Conservation (phyloP, 306 rosid species). For the Hippophae gyantsensis region DNA sequence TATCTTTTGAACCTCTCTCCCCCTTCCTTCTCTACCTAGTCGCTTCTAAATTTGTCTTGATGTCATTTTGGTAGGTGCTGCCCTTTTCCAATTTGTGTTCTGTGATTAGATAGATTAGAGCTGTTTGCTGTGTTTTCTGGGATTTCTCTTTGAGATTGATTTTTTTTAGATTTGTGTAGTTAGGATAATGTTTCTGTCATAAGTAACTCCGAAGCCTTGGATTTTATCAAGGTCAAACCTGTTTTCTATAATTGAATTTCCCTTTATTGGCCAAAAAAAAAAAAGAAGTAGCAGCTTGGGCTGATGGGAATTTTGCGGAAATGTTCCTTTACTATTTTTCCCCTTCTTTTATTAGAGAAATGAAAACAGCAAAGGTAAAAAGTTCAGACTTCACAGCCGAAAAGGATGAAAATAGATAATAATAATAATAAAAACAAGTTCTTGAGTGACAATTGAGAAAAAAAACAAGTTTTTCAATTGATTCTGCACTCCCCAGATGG, state of each 20-base stretch:
- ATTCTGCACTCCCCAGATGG: neutral
- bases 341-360: neutral
- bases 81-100: neutral
- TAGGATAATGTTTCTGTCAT: conserved; percentile 15
- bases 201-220: conserved; percentile 6
- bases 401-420: too few relatives aligned
- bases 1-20: neutral
- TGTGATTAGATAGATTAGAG: neutral
- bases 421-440: too few relatives aligned
- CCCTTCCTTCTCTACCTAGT: neutral
- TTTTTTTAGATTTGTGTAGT: conserved; percentile 22
- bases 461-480: too few relatives aligned
- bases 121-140: neutral
- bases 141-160: neutral
- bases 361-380: conserved; percentile 1
- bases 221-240: neutral
- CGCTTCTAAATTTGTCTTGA: neutral
- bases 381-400: conserved; percentile 14
- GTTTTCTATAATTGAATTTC: too few relatives aligned
- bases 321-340: neutral
- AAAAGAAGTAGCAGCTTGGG: too few relatives aligned
- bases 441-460: too few relatives aligned
- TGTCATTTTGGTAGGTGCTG: neutral
- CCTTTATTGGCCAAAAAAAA: too few relatives aligned
- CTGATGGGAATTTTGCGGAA: neutral